phyloP scores from a whole-genome alignment of 306 rosid species.

The Cajanus cajan region DNA sequence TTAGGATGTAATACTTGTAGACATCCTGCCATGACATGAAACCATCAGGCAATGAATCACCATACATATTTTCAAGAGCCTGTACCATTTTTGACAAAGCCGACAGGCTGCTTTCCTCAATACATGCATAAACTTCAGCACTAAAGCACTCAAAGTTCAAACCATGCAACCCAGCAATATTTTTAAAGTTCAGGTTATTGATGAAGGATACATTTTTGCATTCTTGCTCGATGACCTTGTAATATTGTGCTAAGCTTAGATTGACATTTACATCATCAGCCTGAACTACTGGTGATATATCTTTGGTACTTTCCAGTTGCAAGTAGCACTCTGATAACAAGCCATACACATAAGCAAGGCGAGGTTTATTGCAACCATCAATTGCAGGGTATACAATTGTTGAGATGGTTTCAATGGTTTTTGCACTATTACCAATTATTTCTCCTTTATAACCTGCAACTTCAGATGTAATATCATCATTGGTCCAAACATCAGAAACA shows the following conservation, averaged over 20 bases:
- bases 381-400: conserved; percentile 72
- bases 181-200: conserved; percentile 76
- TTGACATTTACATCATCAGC: conserved; percentile 51
- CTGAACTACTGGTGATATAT: conserved; percentile 44
- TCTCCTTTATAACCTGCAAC: conserved; percentile 63
- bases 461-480: conserved; percentile 80
- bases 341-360: conserved; percentile 74
- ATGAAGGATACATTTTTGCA: conserved; percentile 67
- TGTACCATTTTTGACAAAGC: conserved; percentile 85
- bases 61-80: conserved; percentile 47
- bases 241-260: conserved; percentile 60
- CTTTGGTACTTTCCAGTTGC: conserved; percentile 60
- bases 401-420: conserved; percentile 69
- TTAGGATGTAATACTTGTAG: conserved; percentile 64
- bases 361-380: conserved; percentile 80
- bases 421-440: conserved; percentile 52
- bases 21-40: conserved; percentile 86
- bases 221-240: conserved; percentile 70
- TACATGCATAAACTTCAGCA: conserved; percentile 64
- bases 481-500: conserved; percentile 84
- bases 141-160: conserved; percentile 67
- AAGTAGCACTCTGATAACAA: conserved; percentile 81
- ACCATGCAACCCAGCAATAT: conserved; percentile 82
- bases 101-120: conserved; percentile 68
- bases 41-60: conserved; percentile 59